Base-by-base conservation (phyloP, 1,139 yeast species). In the Scheffersomyces stambukii region DNA sequence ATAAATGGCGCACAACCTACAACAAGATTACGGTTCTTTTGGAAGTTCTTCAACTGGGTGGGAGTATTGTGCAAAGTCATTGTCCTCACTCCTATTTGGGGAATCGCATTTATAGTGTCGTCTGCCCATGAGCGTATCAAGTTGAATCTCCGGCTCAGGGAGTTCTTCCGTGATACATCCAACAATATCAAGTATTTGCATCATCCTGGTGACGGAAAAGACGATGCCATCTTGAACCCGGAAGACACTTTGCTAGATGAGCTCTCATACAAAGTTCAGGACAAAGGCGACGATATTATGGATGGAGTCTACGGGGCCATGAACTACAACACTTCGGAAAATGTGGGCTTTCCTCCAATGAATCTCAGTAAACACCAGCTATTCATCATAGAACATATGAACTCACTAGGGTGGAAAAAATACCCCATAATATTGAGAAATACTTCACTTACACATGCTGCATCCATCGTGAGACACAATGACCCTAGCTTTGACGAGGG, bases 391-490 rank as follows among this genome's bases (percentile, higher is more conserved):
- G 57, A 57, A 15, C 66, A 69, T 36, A 63, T 85, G 48, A 83
- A 84, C 51, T 41, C 53, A 2, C 52, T 84, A 8, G 45, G 56
- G 3, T 85, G 95, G 95, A 53, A 60, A 19, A 85, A 82, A 50
- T 81, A 51, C 46, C 93, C 93, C 0, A 68, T 84, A 16, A 67
- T 81, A 36, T 80, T 85, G 30, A 67, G 81, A 25, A 60, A 70
- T 19, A 78, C 91, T 4, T 67, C 67, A 29, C 72, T 77, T 28
- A 70, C 93, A 0, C 95, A 85, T 47, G 86, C 95, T 2, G 94
- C 91, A 2, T 80, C 85, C 2, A 81, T 85, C 35, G 83, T 79
- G 21, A 67, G 94, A 32, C 72, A 67, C 35, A 55, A 56, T 9
- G 71, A 71, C 20, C 67, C 70, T 13, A 53, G 62, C 13, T 76